These are phyloP conservation scores for Calonectria leucothoes DNA, from an alignment of 2,329 filamentous ascomycete genomes.

Conservation along the genomic window DNA sequence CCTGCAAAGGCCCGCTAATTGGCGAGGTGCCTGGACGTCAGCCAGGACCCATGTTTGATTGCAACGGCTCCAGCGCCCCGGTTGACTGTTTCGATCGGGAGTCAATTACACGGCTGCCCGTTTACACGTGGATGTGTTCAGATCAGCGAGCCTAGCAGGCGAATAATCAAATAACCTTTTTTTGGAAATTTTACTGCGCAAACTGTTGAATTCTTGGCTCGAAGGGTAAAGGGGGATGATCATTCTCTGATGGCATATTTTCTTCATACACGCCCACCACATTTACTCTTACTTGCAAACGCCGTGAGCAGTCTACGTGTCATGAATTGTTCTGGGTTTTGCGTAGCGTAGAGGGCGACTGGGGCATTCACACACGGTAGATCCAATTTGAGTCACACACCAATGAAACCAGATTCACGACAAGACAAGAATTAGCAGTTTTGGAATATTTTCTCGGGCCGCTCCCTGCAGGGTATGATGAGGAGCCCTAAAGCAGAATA, in stretches of 20 bases:
- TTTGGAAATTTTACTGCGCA: background rate
- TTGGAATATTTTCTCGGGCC: background rate
- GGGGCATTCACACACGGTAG: background rate
- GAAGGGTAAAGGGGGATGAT: background rate
- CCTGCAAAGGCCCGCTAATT: conserved; percentile 18
- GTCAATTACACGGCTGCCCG: background rate
- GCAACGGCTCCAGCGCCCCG: conserved; percentile 1
- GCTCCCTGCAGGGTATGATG: background rate
- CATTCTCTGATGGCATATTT: background rate
- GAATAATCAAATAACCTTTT: background rate
- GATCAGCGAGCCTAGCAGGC: background rate
- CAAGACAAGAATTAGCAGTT: background rate
- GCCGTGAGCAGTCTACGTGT: background rate
- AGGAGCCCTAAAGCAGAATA: background rate
- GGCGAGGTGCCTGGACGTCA: conserved; percentile 12
- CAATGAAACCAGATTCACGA: background rate
- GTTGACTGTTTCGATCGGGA: background rate
- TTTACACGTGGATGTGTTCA: background rate
- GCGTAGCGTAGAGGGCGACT: background rate
- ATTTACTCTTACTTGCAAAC: too few species aligned
- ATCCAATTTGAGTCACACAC: background rate
- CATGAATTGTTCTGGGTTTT: too few species aligned
- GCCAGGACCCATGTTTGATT: conserved; percentile 12
- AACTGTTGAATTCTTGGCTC: background rate
- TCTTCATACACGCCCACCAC: background rate